Percentiles rank a stretch among this genome's conserved stretches.
Evolutionary conservation across 306 rosid species (phyloP).

Genomic region (Citrullus mucosospermus): DNA sequence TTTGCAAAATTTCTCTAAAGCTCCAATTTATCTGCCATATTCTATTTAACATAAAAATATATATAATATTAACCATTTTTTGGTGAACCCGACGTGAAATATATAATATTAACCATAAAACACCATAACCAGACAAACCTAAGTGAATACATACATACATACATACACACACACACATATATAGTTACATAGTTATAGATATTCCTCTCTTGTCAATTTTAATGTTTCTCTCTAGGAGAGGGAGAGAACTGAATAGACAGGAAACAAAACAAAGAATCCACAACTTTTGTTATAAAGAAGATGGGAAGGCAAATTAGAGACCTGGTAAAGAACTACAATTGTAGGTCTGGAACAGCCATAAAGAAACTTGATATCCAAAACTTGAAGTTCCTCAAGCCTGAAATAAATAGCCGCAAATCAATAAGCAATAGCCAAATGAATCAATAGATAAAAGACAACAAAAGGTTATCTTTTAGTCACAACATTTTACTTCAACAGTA

Average conservation of each 20-base stretch:
- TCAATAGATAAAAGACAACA: neutral
- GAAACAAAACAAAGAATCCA: neutral
- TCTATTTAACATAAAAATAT: neutral
- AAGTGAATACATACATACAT: neutral
- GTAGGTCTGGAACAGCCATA: conserved; percentile 95
- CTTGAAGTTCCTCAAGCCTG: conserved; percentile 99
- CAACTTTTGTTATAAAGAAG: neutral
- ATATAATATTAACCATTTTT: neutral
- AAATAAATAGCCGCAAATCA: conserved; percentile 19
- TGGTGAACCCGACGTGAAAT: too few species aligned
- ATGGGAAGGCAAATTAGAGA: conserved; percentile 2
- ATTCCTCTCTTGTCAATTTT: too few species aligned
- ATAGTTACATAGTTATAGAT: too few species aligned
- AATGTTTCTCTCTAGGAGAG: too few species aligned
- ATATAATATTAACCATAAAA: neutral
- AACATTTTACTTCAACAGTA: neutral
- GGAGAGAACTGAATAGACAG: neutral
- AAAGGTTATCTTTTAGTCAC: neutral
- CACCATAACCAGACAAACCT: neutral
- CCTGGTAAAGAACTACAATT: conserved; percentile 98
- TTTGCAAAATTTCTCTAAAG: neutral
- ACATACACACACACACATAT: too few species aligned
- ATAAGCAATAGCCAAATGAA: neutral
- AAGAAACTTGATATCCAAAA: conserved; percentile 89
- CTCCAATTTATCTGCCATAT: neutral